These are phyloP conservation scores for Pythium coloratum DNA, from an alignment of 352 stramenopile genomes.

Conservation along the genomic window DNA sequence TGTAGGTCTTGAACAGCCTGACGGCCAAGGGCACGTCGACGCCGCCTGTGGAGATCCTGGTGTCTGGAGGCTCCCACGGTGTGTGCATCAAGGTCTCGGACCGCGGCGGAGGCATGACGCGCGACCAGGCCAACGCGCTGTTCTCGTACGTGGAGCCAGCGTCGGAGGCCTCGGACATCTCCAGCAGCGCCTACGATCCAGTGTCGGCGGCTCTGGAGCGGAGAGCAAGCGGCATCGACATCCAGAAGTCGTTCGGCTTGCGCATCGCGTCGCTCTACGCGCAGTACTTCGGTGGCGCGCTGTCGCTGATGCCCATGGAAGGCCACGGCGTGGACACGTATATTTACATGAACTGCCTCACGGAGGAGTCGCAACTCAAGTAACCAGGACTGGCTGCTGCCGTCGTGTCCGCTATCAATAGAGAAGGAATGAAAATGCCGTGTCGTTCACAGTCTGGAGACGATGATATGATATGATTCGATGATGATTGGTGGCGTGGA, in stretches of 20 bases:
- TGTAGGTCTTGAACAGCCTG: constrained; percentile 58
- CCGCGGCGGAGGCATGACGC: constrained; percentile 71
- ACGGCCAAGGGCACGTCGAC: constrained; percentile 18
- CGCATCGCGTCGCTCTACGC: constrained; percentile 93
- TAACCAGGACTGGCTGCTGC: constrained; percentile 22
- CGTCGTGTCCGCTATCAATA: not conserved
- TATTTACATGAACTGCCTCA: constrained; percentile 89
- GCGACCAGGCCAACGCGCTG: constrained; percentile 64
- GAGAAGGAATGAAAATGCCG: not conserved
- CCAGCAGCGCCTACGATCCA: constrained; percentile 55
- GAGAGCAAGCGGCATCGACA: constrained; percentile 63
- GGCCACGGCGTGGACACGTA: constrained; percentile 96
- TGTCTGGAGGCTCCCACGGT: constrained; percentile 63
- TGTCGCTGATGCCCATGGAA: constrained; percentile 99
- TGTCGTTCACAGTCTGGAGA: not conserved
- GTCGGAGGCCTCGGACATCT: not conserved
- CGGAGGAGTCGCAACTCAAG: constrained; percentile 70
- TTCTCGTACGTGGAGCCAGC: constrained; percentile 51
- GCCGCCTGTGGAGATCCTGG: constrained; percentile 57
- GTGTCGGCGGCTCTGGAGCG: constrained; percentile 70
- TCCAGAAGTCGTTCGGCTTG: constrained; percentile 87
- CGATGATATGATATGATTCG: not conserved
- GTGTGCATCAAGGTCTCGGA: constrained; percentile 86
- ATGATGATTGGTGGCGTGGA: not conserved
- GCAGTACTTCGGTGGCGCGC: constrained; percentile 98